These are phyloP conservation scores for Leccinum disarticulatum DNA, from an alignment of 768 basidiomycete genomes.

Conservation along the genomic window DNA sequence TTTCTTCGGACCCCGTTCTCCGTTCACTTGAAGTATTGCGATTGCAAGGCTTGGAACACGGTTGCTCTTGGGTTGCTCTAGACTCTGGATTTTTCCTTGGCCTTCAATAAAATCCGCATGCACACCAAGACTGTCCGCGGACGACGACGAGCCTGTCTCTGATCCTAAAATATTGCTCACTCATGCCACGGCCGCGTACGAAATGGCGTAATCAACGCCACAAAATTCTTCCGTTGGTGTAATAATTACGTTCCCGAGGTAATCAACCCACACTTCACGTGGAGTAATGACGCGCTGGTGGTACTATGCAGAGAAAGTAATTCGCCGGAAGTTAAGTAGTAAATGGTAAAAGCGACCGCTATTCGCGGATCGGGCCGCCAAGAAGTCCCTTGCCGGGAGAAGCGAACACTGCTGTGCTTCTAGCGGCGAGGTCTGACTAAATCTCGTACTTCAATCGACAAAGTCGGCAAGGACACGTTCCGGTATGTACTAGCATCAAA, in stretches of 20 bases:
- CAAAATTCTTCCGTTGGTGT: slow-evolving; percentile 5
- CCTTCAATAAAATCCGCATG: background rate
- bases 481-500: background rate
- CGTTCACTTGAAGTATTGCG: slow-evolving; percentile 4
- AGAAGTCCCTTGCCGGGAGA: slow-evolving; percentile 10
- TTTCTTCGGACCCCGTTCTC: background rate
- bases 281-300: background rate
- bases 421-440: slow-evolving; percentile 1
- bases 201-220: background rate
- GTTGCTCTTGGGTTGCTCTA: slow-evolving; percentile 1
- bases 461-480: slow-evolving; percentile 6
- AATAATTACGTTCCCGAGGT: slow-evolving; percentile 1
- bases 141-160: background rate
- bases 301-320: background rate
- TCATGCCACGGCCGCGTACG: background rate
- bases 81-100: slow-evolving; percentile 13
- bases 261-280: slow-evolving; percentile 1
- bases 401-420: background rate
- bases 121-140: slow-evolving; percentile 10
- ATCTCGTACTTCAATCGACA: slow-evolving; percentile 7
- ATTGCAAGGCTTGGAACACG: slow-evolving; percentile 1
- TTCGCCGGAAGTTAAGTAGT: background rate
- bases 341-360: background rate
- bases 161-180: background rate
- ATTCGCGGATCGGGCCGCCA: slow-evolving; percentile 19